A percentile compares a stretch with the other conserved stretches of the same genome.
Evolutionary conservation across 2,329 filamentous ascomycete species (phyloP).

Genomic region (Aplosporella prunicola): DNA sequence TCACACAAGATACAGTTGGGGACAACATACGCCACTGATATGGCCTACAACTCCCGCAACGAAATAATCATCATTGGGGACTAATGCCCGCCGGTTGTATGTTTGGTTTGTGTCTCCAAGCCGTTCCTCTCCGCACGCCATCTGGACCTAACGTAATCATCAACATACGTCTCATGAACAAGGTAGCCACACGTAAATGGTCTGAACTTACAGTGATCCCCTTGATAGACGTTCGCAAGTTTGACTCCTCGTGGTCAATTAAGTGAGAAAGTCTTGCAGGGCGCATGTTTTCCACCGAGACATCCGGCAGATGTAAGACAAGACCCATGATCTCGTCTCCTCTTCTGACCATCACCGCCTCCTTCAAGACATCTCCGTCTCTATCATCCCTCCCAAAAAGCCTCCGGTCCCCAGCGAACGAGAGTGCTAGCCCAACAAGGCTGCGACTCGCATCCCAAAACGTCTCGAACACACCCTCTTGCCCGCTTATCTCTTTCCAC

Average conservation of each 20-base stretch:
- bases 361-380: background rate
- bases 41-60: constrained; percentile 3
- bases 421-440: constrained; percentile 13
- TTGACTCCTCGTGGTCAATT: background rate
- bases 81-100: constrained; percentile 1
- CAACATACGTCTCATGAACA: background rate
- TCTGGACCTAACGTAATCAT: background rate
- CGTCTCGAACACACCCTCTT: constrained; percentile 13
- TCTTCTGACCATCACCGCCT: background rate
- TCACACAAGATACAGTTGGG: background rate
- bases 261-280: background rate
- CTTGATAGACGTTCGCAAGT: constrained; percentile 2
- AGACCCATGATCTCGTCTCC: constrained; percentile 14
- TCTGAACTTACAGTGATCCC: constrained; percentile 1
- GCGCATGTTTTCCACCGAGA: background rate
- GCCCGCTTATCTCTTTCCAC: constrained; percentile 11
- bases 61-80: background rate
- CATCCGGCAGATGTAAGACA: constrained; percentile 2
- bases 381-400: constrained; percentile 12
- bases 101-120: background rate
- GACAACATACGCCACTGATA: background rate
- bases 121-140: background rate
- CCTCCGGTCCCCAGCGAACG: constrained; percentile 9
- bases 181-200: background rate
- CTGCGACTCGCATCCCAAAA: constrained; percentile 12